Evolutionary conservation across 2,329 filamentous ascomycete species (phyloP), one percentile per base, ranked within the genome.

Genomic region (Pyrenophora teres): DNA sequence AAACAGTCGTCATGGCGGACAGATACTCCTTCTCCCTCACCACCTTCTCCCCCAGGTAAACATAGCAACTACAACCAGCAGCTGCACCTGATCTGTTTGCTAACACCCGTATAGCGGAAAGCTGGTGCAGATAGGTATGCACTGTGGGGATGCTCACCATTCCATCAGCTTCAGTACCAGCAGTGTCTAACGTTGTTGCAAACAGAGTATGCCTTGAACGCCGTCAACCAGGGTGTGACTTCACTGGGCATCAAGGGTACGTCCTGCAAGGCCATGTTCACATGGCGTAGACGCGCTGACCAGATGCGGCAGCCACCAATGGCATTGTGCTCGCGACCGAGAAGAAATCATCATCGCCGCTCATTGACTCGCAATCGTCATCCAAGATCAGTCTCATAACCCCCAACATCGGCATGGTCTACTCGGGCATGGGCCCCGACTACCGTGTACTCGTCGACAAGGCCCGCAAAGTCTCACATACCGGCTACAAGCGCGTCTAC

Each of bases 391-490:
- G 91, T 75, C 86, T 95, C 75, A 92, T 99, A 80, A 99, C 94
- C 40, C 94, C 94, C 70, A 94, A 99, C 83, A 97, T 99, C 77
- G 94, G 94, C 76, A 97, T 97, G 90, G 94, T 99, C 69, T 99
- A 99, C 81, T 92, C 92, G 45, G 94, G 94, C 74, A 99, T 99
- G 94, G 93, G 94, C 25, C 94, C 94, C 54, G 94, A 99, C 78
- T 99, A 97, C 81, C 87, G 94, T 76, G 91, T 99, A 51, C 84
- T 99, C 47, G 94, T 97, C 67, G 94, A 99, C 82, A 93, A 92
- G 77, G 94, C 94, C 66, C 92, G 94, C 73, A 99, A 97, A 79
- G 94, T 97, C 64, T 96, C 92, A 50, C 94, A 99, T 80, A 96
- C 94, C 40, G 89, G 87, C 76, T 99, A 99, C 87, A 99, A 99